Conservation (phyloP, 164 flowering plant genomes). For the Nymphaea colorata region DNA sequence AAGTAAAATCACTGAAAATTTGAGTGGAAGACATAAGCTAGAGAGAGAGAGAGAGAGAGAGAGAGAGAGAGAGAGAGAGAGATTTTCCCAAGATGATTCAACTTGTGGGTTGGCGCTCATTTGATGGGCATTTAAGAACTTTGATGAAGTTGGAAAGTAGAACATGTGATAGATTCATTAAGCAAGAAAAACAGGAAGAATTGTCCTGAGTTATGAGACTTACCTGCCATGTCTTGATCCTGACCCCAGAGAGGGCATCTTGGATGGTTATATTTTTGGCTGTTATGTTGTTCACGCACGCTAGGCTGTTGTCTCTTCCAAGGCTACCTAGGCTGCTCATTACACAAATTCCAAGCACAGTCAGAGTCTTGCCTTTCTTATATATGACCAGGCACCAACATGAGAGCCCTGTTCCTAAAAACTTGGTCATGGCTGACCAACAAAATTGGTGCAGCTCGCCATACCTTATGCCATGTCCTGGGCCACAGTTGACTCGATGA, state of each 20-base stretch:
- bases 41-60: background rate
- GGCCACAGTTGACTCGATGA: constrained; percentile 75
- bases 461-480: constrained; percentile 94
- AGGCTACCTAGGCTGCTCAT: constrained; percentile 57
- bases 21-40: background rate
- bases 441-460: background rate
- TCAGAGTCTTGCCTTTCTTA: background rate
- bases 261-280: constrained; percentile 35
- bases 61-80: background rate
- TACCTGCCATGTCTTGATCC: constrained; percentile 81
- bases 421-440: background rate
- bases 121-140: background rate
- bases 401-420: background rate
- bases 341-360: background rate
- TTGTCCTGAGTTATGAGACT: no score
- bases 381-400: background rate
- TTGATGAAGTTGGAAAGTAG: background rate
- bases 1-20: no score
- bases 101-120: no score
- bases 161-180: no score
- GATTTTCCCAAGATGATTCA: no score
- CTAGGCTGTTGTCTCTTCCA: constrained; percentile 58
- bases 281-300: constrained; percentile 50
- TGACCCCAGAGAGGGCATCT: constrained; percentile 39
- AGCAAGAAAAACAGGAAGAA: no score